Evolutionary conservation across 345 rosid species (phyloP), one percentile per base, ranked within the genome.

Genomic region (Cardamine occulta): DNA sequence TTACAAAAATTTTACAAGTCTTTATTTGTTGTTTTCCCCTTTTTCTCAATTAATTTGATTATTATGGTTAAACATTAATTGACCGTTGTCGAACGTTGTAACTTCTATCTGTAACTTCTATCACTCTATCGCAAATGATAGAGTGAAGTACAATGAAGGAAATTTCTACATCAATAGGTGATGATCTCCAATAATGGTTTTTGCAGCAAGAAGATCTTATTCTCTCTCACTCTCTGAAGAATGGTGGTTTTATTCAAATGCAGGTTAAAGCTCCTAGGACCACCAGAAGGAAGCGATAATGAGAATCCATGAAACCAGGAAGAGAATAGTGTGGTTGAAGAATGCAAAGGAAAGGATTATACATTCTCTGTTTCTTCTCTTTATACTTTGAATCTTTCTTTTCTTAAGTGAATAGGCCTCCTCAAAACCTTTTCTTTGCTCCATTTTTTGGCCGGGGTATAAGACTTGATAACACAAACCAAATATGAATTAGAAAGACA

Each of bases 101-200:
- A 15, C 5, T n/a, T 29, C 13, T 31, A 29, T n/a, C 5, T 56
- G 13, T 56, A n/a, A n/a, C n/a, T n/a, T n/a, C n/a, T n/a, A n/a
- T n/a, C n/a, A n/a, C n/a, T n/a, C n/a, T n/a, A n/a, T n/a, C 44
- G 28, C 26, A 11, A 13, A 37, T 57, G 18, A 61, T 21, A 61
- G 1, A 31, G 31, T 61, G 31, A 39, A 21, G 49, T 61, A 61
- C 49, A 21, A 39, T 37, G 31, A 21, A 61, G 66, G 31, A 21
- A 37, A 61, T 21, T 61, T 61, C 47, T 60, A 2, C 29, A 35
- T 35, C 29, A 60, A 60, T 60, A 59, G 65, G 64, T 60, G 45
- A 60, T 6, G 45, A 35, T 11, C 45, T 11, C 45, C 0, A 0
- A 34, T 59, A 5, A 5, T 59, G 28, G 45, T 59, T 59, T 34